These are phyloP conservation scores for Trypanosoma cruzi DNA, from an alignment of 208 protist species.

Conservation along the genomic window DNA sequence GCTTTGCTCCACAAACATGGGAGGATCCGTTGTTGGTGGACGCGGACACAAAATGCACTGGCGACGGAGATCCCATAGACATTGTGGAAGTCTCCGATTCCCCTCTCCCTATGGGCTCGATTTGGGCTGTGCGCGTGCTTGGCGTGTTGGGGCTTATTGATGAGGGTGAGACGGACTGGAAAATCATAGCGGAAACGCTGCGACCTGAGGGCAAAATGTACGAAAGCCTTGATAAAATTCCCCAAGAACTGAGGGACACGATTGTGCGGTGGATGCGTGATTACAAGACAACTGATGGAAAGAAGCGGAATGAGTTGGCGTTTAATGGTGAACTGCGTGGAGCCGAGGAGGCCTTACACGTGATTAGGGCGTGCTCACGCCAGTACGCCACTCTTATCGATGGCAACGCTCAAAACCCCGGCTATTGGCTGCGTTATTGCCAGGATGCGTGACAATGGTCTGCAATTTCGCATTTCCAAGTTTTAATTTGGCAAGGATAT, in stretches of 20 bases:
- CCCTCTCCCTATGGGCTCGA: constrained; percentile 37
- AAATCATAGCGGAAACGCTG: constrained; percentile 73
- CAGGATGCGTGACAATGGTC: not conserved
- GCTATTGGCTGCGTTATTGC: constrained; percentile 60
- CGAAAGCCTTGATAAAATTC: constrained; percentile 52
- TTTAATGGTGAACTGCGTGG: constrained; percentile 65
- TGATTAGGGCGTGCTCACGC: constrained; percentile 54
- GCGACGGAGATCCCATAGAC: constrained; percentile 93
- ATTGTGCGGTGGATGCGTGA: constrained; percentile 91
- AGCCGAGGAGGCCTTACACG: constrained; percentile 57
- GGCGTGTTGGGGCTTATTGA: constrained; percentile 92
- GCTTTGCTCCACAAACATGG: constrained; percentile 95
- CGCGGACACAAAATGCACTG: constrained; percentile 52
- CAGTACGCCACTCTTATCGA: constrained; percentile 62
- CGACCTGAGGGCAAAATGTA: constrained; percentile 35
- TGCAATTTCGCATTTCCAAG: not conserved
- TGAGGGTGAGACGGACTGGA: constrained; percentile 94
- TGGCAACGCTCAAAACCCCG: constrained; percentile 35
- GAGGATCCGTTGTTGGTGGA: constrained; percentile 71
- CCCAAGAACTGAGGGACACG: constrained; percentile 37
- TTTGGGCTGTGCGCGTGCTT: constrained; percentile 76
- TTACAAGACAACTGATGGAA: constrained; percentile 94
- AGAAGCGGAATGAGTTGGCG: constrained; percentile 86
- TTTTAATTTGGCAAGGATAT: not conserved
- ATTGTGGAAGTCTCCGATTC: constrained; percentile 75